Conservation (phyloP, 2,329 filamentous ascomycete species). For the Cladosporium sp. region DNA sequence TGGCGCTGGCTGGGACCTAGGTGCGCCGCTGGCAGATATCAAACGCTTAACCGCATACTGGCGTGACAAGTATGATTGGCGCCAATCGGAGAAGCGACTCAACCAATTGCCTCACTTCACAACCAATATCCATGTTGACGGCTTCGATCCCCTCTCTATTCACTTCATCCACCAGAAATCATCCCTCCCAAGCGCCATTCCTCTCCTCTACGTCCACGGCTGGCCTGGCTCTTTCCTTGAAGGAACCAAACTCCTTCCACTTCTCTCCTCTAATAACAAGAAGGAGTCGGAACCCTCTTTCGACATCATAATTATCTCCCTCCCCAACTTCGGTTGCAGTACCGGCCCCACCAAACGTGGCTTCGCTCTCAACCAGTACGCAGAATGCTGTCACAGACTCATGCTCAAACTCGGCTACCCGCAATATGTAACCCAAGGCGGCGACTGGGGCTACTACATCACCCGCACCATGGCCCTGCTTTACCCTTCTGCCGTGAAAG, state of each 20-base stretch:
- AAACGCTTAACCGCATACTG: slow-evolving; percentile 55
- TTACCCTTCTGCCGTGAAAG: slow-evolving; percentile 52
- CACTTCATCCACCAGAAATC: slow-evolving; percentile 53
- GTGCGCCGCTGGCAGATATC: slow-evolving; percentile 55
- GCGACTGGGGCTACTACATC: slow-evolving; percentile 66
- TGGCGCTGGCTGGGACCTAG: slow-evolving; percentile 51
- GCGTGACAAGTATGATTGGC: slow-evolving; percentile 56
- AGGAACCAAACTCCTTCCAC: slow-evolving; percentile 33
- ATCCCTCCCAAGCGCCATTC: slow-evolving; percentile 31
- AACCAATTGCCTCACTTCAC: slow-evolving; percentile 50
- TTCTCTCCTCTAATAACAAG: slow-evolving; percentile 30
- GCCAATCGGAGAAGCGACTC: slow-evolving; percentile 36
- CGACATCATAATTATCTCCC: slow-evolving; percentile 45
- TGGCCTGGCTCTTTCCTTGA: slow-evolving; percentile 35
- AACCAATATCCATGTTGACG: slow-evolving; percentile 39
- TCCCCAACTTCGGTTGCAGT: slow-evolving; percentile 45
- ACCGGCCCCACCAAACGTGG: slow-evolving; percentile 24
- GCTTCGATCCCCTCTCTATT: slow-evolving; percentile 37
- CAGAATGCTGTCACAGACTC: slow-evolving; percentile 51
- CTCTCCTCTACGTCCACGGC: slow-evolving; percentile 31
- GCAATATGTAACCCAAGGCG: slow-evolving; percentile 57
- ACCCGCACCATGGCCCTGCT: slow-evolving; percentile 56
- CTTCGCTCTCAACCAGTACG: slow-evolving; percentile 18
- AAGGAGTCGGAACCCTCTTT: slow-evolving; percentile 33
- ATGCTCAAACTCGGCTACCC: slow-evolving; percentile 66